These are phyloP conservation scores for Vitis hybrid DNA, from an alignment of 177 flowering plant genomes.

Conservation along the genomic window DNA sequence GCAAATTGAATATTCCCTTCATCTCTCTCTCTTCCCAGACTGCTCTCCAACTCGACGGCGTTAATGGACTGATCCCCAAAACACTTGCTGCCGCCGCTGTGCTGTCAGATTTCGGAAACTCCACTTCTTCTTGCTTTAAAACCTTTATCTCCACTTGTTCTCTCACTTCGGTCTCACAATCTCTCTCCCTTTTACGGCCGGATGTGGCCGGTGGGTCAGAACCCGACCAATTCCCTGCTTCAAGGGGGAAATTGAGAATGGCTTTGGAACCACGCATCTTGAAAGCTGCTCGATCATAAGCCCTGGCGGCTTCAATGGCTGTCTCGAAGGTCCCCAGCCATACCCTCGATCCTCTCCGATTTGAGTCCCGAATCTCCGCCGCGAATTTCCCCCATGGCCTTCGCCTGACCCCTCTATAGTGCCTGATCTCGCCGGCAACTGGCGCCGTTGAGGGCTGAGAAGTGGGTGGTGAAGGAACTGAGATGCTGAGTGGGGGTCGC, in stretches of 20 bases:
- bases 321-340: slow-evolving; percentile 16
- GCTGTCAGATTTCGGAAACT: too few species aligned
- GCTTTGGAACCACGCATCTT: slow-evolving; percentile 7
- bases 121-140: too few species aligned
- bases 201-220: too few species aligned
- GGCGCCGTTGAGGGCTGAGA: too few species aligned
- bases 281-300: slow-evolving; percentile 10
- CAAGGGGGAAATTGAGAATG: slow-evolving; percentile 8
- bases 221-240: too few species aligned
- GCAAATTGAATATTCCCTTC: slow-evolving; percentile 5
- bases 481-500: too few species aligned
- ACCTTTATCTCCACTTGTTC: too few species aligned
- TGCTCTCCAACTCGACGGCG: slow-evolving; percentile 11
- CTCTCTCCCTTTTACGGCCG: too few species aligned
- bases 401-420: slow-evolving; percentile 9
- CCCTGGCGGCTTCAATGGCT: slow-evolving; percentile 6
- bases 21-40: background rate
- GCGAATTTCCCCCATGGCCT: slow-evolving; percentile 17
- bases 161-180: too few species aligned
- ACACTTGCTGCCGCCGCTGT: background rate
- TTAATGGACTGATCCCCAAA: background rate
- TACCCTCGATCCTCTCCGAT: slow-evolving; percentile 4
- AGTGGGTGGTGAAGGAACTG: too few species aligned
- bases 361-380: slow-evolving; percentile 15
- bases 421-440: background rate